Percentiles rank a stretch among this genome's conserved stretches.
Conservation (phyloP, 306 rosid genomes). For the Hippophae tibetana region DNA sequence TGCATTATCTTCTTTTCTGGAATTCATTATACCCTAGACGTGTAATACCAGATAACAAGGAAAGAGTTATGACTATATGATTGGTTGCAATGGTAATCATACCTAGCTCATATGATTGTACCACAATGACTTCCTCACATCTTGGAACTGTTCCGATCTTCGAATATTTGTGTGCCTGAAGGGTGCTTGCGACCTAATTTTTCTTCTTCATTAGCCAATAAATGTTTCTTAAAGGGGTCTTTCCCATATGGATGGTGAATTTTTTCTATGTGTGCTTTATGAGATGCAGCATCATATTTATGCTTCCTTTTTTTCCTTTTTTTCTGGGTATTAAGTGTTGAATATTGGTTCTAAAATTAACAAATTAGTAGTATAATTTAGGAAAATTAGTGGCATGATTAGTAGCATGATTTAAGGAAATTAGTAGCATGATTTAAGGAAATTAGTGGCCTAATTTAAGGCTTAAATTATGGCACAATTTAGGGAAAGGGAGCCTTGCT, state of each 20-base stretch:
- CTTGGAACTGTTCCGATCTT: neutral
- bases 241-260: neutral
- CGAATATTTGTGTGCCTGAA: neutral
- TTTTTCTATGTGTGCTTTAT: conserved; percentile 3
- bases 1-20: conserved; percentile 17
- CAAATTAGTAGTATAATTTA: too few species aligned
- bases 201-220: neutral
- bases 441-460: too few species aligned
- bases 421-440: too few species aligned
- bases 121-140: conserved; percentile 6
- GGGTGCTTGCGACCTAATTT: neutral
- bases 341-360: too few species aligned
- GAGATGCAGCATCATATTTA: conserved; percentile 16
- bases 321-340: too few species aligned
- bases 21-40: neutral
- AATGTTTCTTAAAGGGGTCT: conserved; percentile 7
- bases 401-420: too few species aligned
- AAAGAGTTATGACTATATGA: neutral
- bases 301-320: conserved; percentile 26
- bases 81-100: conserved; percentile 16
- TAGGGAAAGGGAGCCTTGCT: too few species aligned
- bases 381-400: too few species aligned
- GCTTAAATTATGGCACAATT: too few species aligned
- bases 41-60: neutral
- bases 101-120: conserved; percentile 27